Evolutionary conservation across 768 basidiomycete genomes (phyloP).

Genomic region (Suillus fuscotomentosus): DNA sequence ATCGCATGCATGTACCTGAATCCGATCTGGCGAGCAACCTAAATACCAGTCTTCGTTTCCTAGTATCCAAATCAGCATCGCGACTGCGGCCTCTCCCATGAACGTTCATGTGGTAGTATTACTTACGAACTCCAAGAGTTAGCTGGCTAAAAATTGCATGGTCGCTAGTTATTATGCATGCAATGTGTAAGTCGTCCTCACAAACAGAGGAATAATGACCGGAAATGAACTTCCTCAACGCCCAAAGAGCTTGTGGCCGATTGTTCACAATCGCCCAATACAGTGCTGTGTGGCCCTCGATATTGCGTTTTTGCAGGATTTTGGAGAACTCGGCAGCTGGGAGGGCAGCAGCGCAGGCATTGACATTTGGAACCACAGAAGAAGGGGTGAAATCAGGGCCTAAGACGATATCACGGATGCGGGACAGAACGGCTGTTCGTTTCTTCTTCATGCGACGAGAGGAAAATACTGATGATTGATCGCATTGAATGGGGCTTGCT

Average conservation of each 20-base stretch:
- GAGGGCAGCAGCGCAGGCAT: background rate
- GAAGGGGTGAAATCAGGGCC: background rate
- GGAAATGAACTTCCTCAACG: background rate
- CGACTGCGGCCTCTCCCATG: too few species aligned
- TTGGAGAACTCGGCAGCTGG: background rate
- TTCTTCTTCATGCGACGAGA: background rate
- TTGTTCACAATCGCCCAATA: background rate
- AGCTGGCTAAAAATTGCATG: background rate
- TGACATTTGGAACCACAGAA: background rate
- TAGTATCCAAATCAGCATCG: too few species aligned
- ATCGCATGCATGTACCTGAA: too few species aligned
- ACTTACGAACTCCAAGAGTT: background rate
- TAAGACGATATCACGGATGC: background rate
- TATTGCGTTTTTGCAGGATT: background rate
- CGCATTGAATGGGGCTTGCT: background rate
- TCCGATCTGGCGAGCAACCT: too few species aligned
- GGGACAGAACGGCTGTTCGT: background rate
- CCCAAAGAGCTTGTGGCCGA: background rate
- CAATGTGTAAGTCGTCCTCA: too few species aligned
- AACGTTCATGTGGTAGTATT: background rate
- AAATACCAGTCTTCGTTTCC: too few species aligned
- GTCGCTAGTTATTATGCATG: background rate
- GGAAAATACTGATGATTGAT: background rate
- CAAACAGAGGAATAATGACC: background rate
- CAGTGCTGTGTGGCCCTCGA: background rate